phyloP scores from a whole-genome alignment of 331 rosid genomes.

The Quercus phellos region DNA sequence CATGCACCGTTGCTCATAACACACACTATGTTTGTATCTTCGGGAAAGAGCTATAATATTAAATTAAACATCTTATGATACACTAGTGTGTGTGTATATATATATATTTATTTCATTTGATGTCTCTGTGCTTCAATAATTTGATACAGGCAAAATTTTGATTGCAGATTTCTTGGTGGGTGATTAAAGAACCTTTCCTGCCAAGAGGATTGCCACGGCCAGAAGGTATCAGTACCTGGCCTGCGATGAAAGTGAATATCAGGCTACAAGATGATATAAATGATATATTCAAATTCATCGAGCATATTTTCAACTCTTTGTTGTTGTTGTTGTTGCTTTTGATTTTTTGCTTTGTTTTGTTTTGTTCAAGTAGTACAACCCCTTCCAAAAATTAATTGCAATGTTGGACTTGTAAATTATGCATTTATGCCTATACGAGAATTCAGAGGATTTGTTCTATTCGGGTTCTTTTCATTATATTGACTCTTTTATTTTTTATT shows the following conservation, averaged over 20 bases:
- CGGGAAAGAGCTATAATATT: background rate
- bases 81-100: background rate
- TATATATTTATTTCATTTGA: background rate
- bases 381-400: background rate
- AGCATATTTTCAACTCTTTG: background rate
- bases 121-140: background rate
- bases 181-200: background rate
- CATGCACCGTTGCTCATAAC: too few relatives aligned
- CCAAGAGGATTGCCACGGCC: background rate
- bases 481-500: background rate
- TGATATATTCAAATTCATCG: background rate
- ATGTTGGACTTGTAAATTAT: background rate
- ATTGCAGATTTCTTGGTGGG: background rate
- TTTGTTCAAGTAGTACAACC: background rate
- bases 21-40: background rate
- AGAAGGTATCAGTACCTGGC: background rate
- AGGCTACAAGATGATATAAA: background rate
- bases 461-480: background rate
- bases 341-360: too few relatives aligned
- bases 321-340: background rate
- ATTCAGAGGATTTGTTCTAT: background rate
- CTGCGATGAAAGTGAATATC: background rate
- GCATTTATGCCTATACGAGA: background rate
- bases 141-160: background rate
- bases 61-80: background rate